A percentile compares a stretch with the other conserved stretches of the same genome.
These are phyloP conservation scores for Xanthoconium separans DNA, from an alignment of 1,284 basidiomycete genomes.

Conservation along the genomic window DNA sequence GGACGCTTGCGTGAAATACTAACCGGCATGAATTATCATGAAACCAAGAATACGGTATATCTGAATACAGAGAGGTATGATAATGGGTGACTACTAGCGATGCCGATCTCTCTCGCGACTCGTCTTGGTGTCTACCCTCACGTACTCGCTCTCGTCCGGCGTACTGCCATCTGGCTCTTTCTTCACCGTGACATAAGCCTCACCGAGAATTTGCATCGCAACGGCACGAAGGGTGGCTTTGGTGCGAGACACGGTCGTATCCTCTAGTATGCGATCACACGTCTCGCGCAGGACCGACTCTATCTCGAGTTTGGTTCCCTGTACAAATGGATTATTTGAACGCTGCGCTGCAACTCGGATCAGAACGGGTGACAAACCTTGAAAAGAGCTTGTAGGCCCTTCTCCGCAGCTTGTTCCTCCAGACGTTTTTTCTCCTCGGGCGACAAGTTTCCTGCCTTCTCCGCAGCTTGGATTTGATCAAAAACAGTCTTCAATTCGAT, in stretches of 20 bases:
- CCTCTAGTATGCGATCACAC: constrained; percentile 82
- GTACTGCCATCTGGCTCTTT: constrained; percentile 55
- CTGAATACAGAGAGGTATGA: neutral
- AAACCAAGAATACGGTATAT: constrained; percentile 3
- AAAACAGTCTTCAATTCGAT: constrained; percentile 95
- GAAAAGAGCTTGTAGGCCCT: constrained; percentile 90
- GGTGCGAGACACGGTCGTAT: constrained; percentile 49
- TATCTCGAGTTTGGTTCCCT: constrained; percentile 94
- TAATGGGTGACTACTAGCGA: constrained; percentile 20
- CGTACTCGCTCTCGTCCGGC: constrained; percentile 73
- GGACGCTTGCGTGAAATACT: no score
- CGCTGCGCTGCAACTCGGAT: neutral
- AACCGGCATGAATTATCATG: constrained; percentile 1
- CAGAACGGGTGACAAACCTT: constrained; percentile 51
- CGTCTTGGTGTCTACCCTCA: constrained; percentile 75
- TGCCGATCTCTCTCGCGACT: constrained; percentile 47
- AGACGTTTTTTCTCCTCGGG: constrained; percentile 88
- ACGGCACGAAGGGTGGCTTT: constrained; percentile 77
- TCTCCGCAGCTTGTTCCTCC: constrained; percentile 96
- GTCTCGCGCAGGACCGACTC: constrained; percentile 93
- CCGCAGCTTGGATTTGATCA: constrained; percentile 91
- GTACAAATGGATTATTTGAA: neutral
- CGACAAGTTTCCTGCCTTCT: constrained; percentile 81
- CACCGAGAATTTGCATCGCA: constrained; percentile 82
- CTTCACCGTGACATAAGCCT: constrained; percentile 66